phyloP scores from a whole-genome alignment of 148 eudicot genomes.

The Diospyros kaki region DNA sequence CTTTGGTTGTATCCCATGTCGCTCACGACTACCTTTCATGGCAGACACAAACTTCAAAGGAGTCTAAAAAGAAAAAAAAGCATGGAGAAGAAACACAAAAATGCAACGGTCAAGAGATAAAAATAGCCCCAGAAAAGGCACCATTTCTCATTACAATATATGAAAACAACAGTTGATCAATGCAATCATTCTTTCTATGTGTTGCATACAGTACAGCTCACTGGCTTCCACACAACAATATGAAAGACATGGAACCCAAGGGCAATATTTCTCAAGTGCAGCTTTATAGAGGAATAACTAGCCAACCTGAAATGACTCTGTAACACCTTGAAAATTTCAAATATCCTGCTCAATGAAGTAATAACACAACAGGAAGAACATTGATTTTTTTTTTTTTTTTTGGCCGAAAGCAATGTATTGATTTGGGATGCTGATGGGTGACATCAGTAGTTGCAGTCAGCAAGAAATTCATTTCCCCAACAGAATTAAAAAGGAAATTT shows the following conservation, averaged over 20 bases:
- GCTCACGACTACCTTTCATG: slow-evolving; percentile 78
- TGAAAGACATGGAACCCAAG: background rate
- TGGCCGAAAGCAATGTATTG: no score
- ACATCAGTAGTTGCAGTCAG: no score
- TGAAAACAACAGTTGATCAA: background rate
- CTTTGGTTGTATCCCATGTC: slow-evolving; percentile 41
- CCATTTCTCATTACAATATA: background rate
- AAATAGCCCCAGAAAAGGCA: background rate
- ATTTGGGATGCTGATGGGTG: no score
- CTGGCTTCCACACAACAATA: background rate
- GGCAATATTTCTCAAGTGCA: background rate
- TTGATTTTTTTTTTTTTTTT: no score
- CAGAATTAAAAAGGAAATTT: no score
- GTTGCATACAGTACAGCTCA: background rate
- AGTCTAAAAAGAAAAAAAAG: slow-evolving; percentile 23
- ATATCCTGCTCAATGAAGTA: no score
- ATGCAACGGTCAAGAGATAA: background rate
- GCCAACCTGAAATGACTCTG: background rate
- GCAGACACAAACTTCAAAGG: slow-evolving; percentile 66
- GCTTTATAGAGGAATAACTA: background rate
- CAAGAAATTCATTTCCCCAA: no score
- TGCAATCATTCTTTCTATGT: no score
- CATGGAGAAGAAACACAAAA: background rate
- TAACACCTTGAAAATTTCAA: no score
- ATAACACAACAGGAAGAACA: no score